Conservation (phyloP, 2,329 filamentous ascomycete genomes). For the Grosmannia clavigera region DNA sequence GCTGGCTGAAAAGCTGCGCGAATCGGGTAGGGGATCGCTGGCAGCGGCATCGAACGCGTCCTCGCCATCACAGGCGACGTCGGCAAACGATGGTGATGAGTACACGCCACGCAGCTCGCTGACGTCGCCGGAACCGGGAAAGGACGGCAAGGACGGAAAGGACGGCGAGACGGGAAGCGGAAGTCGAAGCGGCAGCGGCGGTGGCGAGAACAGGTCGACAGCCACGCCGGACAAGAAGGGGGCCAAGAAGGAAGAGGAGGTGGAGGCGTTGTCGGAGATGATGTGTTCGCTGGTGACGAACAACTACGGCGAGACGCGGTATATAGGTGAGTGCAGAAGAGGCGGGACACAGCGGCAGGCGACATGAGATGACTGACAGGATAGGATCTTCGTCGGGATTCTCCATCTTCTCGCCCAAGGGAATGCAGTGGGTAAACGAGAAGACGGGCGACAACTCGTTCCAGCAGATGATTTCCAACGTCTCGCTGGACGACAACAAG, state of each 20-base stretch:
- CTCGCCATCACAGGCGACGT: conserved; percentile 36
- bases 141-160: conserved; percentile 11
- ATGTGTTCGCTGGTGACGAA: conserved; percentile 98
- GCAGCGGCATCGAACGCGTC: conserved; percentile 35
- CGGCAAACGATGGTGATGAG: conserved; percentile 21
- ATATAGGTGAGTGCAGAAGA: conserved; percentile 57
- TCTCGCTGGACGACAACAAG: conserved; percentile 86
- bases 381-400: conserved; percentile 85
- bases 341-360: no score
- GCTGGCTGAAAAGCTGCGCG: conserved; percentile 40
- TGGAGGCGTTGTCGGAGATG: conserved; percentile 87
- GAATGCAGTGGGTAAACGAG: conserved; percentile 95
- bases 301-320: conserved; percentile 85
- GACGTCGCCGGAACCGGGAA: conserved; percentile 36
- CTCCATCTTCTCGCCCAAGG: conserved; percentile 96
- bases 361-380: not conserved
- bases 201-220: not conserved
- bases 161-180: conserved; percentile 8
- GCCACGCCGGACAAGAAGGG: conserved; percentile 25
- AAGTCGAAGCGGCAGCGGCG: not conserved
- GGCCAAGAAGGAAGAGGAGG: conserved; percentile 51
- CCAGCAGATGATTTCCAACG: conserved; percentile 83
- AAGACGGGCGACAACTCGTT: conserved; percentile 96
- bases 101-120: conserved; percentile 42
- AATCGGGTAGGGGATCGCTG: conserved; percentile 37